Conservation (phyloP, 2,329 filamentous ascomycete species). For the Xylariaceae sp. region DNA sequence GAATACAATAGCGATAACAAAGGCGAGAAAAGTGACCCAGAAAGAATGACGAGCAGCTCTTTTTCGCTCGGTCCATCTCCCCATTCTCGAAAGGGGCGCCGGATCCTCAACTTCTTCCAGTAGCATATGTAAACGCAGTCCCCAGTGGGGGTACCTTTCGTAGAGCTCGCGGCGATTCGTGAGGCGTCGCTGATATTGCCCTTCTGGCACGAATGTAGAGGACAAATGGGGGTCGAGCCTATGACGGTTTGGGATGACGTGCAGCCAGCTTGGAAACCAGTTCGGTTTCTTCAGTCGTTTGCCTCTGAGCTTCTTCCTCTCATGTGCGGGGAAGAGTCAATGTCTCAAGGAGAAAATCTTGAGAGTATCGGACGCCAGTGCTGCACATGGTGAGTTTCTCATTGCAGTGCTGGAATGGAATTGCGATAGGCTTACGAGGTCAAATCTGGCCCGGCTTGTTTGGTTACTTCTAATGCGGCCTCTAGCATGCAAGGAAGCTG, state of each 20-base stretch:
- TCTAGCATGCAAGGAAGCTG: not conserved
- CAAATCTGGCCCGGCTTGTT: not conserved
- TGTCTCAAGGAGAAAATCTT: not conserved
- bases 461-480: not conserved
- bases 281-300: not conserved
- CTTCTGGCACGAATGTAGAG: not conserved
- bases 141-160: not conserved
- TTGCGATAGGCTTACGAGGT: not conserved
- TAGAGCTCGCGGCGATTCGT: not conserved
- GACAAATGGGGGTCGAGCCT: not conserved
- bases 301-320: not conserved
- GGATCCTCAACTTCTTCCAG: not conserved
- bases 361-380: not conserved
- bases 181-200: not conserved
- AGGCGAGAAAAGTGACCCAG: not conserved
- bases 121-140: not conserved
- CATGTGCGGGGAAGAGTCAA: not conserved
- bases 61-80: not conserved
- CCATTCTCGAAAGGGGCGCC: not conserved
- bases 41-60: not conserved
- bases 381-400: not conserved
- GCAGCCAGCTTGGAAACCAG: not conserved
- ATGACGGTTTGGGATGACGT: not conserved
- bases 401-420: not conserved
- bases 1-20: not conserved